Evolutionary conservation across 805 yeast species (phyloP), one percentile per base, ranked within the genome.

Genomic region (Dipodascopsis uninucleata): DNA sequence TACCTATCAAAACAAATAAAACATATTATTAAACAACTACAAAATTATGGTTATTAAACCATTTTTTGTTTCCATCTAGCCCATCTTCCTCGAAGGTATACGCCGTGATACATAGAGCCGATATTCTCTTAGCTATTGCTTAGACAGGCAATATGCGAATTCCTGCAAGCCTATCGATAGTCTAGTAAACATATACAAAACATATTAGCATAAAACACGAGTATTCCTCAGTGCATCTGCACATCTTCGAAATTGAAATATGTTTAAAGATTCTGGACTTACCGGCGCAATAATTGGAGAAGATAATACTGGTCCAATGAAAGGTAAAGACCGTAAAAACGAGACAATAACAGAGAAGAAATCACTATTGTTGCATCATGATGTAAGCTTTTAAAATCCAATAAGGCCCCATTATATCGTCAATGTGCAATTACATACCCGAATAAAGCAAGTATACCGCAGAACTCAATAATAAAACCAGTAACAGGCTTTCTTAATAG

Each of bases 371-470:
- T 10, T 14, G 8, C n/a, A 22, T 18, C 12, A 14, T 26, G 12
- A 14, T 26, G 18, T 21, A 12, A 28, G 31, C 21, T 5, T 17
- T 17, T n/a, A 16, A 18, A 10, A 8, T 8, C 33, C 5, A 5
- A 29, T 5, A 29, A 6, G 5, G 9, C 8, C 33, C 5, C 8
- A 17, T 8, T 9, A 5, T 2, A 6, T 18, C 7, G 20, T 8
- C 17, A 23, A 40, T 31, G 5, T 14, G 4, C n/a, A 12, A 22
- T 3, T n/a, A 20, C 45, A 46, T 39, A 52, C 56, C 59, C 98
- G 67, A 93, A 90, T 28, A 90, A 70, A 5, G 86, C 89, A 49
- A 90, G 66, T 21, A 90, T 86, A n/a, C 98, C 98, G 52, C 89
- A 69, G 39, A 82, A 77, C 64, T 90, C 98, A 31, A 90, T 68